Percentiles rank a stretch among this genome's conserved stretches.
These are phyloP conservation scores for Clarireedia homoeocarpa DNA, from an alignment of 2,329 filamentous ascomycete species.

Conservation along the genomic window DNA sequence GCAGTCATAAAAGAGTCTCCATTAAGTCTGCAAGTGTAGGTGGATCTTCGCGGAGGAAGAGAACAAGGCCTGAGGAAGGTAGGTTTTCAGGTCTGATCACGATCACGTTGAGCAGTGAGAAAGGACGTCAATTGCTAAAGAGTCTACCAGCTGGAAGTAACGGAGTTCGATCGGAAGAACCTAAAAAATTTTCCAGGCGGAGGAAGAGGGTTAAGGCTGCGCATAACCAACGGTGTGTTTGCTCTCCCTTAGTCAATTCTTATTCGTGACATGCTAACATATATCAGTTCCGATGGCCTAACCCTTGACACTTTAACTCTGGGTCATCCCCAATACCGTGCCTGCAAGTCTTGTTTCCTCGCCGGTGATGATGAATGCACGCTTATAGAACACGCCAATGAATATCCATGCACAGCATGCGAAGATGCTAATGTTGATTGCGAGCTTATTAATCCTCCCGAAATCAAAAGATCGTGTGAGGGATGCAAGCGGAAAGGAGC, in stretches of 20 bases:
- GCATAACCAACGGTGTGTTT: conserved; percentile 1
- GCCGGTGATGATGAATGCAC: conserved; percentile 20
- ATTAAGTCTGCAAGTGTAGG: no score
- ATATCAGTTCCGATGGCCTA: conserved; percentile 17
- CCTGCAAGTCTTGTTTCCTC: conserved; percentile 24
- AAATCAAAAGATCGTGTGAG: conserved; percentile 18
- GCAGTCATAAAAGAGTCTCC: not conserved
- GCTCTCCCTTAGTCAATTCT: not conserved
- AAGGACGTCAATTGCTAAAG: not conserved
- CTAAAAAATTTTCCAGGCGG: not conserved
- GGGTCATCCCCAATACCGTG: conserved; percentile 20
- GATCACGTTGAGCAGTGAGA: not conserved
- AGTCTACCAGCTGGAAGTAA: not conserved
- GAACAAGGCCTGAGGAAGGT: no score
- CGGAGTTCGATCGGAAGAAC: conserved; percentile 2
- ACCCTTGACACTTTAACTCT: conserved; percentile 14
- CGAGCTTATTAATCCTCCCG: conserved; percentile 18
- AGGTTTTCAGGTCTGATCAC: no score
- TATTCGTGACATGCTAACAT: not conserved
- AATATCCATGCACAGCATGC: conserved; percentile 23
- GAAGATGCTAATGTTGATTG: conserved; percentile 14
- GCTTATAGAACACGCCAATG: conserved; percentile 16
- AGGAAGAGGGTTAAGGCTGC: conserved; percentile 4
- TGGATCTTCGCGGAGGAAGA: no score
- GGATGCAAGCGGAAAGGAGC: conserved; percentile 16